Base-by-base conservation (phyloP, 1,284 basidiomycete species). In the Ustilago vetiveriae region DNA sequence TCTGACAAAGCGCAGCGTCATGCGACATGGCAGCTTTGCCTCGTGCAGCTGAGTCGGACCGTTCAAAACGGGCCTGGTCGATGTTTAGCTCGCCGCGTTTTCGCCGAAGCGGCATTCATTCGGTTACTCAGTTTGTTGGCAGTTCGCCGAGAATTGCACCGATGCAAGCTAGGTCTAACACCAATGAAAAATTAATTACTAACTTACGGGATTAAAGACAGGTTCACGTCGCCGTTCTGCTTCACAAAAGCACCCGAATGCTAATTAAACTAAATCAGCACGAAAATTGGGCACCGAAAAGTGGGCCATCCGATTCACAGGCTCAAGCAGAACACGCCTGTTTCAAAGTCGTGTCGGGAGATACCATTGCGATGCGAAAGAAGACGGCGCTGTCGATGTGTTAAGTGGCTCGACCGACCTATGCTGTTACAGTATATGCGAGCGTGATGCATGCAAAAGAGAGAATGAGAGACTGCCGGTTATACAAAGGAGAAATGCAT, bases 371-470 rank as follows among this genome's bases (percentile, higher is more conserved):
- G 27, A 56, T 30, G 30, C 33, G 16, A 19, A 29, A 19, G 19
- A 40, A 16, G 16, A 32, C 46, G 22, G 48, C 26, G 36, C n/a
- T 52, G 64, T 66, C 68, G 48, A 71, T 62, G 58, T 65, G 62
- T 73, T 65, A 69, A 72, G 65, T 59, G 70, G 66, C 70, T 69
- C 62, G 70, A 73, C 60, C 59, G 54, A 53, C 56, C 68, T 29
- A 14, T 63, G 45, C 6, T 57, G 44, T 48, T 63, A 64, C 55
- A 54, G 41, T 22, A 6, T 24, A 21, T 30, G 41, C 29, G 37
- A 42, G 29, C 33, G 54, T 42, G 62, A 48, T 33, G 47, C 35
- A 41, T 37, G 21, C 6, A 19, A 27, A 45, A 38, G 56, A 42
- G 24, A 43, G 17, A 24, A 29, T 32, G 13, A 21, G 43, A 45